Base-by-base conservation (phyloP, 2,329 filamentous ascomycete genomes). In the Corniculantispora saksenae region DNA sequence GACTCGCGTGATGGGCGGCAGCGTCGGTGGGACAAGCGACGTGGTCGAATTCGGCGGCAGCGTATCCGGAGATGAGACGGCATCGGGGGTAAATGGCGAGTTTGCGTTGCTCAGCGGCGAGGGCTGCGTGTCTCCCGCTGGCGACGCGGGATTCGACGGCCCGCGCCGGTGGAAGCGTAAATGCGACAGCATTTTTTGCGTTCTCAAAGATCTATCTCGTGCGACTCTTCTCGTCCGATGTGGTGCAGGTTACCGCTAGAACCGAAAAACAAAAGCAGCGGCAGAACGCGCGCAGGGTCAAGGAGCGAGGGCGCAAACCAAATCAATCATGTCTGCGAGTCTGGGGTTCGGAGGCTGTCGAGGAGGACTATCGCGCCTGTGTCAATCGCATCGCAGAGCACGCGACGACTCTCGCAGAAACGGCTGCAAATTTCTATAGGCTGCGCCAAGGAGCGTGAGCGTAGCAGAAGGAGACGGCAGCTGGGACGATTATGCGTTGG, bases 111-210 rank as follows among this genome's bases (percentile, higher is more conserved):
- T 71, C 57, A 73, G 65, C 67, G 76, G 73, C 65, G 76, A 81
- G 70, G 68, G 77, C 69, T 80, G 82, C 47, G 78, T 72, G 64
- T 86, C 84, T 61, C 81, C 78, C 29, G 80, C 72, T 6, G 85
- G 84, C 40, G 85, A 86, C 27, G 81, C 79, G 67, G 85, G 84
- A 76, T 82, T 85, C 63, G 84, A 86, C 69, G 81, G 80, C 56
- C 79, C 84, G 71, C 84, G 83, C 70, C 85, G 83, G 71, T 87
- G 85, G 75, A 87, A 86, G 71, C 84, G 84, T 56, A 87, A 79
- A 75, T 84, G 81, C 69, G 82, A 84, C 61, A 84, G 78, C 83
- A 85, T 84, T 53, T 66, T 45, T 3, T 9, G n/a, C n/a, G 4
- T 23, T 21, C 17, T 35, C 2, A 13, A 3, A n/a, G 27, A 29